These are phyloP conservation scores for Tubosaeta sp. DNA, from an alignment of 768 basidiomycete genomes.

Conservation along the genomic window DNA sequence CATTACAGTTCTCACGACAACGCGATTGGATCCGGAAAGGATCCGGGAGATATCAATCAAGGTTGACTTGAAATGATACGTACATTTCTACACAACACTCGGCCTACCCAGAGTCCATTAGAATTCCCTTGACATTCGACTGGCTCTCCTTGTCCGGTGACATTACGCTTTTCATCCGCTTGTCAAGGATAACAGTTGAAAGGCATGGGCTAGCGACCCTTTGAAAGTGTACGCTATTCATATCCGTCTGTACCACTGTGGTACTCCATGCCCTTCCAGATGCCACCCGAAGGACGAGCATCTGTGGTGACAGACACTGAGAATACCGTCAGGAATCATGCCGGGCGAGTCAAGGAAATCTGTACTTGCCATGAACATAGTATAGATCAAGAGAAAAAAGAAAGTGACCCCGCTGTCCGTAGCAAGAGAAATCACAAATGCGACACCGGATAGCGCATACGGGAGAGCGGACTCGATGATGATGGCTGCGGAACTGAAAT, in stretches of 20 bases:
- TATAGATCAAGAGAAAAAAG: neutral
- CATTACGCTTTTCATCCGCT: neutral
- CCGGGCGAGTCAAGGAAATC: too few species aligned
- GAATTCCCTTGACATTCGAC: neutral
- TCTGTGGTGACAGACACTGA: conserved; percentile 13
- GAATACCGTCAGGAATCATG: neutral
- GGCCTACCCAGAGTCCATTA: neutral
- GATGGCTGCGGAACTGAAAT: conserved; percentile 1
- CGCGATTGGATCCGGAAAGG: too few species aligned
- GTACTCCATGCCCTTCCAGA: neutral
- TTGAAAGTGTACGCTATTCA: neutral
- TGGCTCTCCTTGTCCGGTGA: neutral
- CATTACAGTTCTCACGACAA: too few species aligned
- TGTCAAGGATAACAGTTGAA: neutral
- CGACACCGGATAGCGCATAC: too few species aligned
- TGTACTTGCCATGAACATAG: conserved; percentile 10
- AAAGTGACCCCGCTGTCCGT: too few species aligned
- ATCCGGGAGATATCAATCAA: too few species aligned
- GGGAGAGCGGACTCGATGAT: too few species aligned
- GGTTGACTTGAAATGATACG: too few species aligned
- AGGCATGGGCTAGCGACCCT: neutral
- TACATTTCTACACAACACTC: too few species aligned
- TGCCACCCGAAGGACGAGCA: conserved; percentile 10
- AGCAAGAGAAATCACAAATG: too few species aligned
- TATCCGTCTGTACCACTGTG: neutral